Base-by-base conservation (phyloP, 768 basidiomycete species). In the Leccinum fibrillosum region DNA sequence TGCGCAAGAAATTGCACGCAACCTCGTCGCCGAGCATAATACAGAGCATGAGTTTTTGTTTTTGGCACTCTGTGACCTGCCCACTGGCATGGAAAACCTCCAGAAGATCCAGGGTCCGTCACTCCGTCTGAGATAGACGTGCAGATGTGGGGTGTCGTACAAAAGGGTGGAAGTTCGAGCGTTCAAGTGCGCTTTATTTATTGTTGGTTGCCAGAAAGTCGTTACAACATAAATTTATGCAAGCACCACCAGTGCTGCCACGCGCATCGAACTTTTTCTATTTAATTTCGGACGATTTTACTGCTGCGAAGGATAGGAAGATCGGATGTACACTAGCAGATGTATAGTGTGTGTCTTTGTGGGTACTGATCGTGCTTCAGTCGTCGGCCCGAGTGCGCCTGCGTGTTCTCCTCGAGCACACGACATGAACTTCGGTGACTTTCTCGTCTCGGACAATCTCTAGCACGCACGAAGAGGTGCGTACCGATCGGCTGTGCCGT, bases 391-490 rank as follows among this genome's bases (percentile, higher is more conserved):
- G 39, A 1, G 39, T n/a, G n/a, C 17, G 17, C 37, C 15, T n/a
- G 39, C 17, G 17, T 1, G 19, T 44, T 19, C 26, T 26, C 26
- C 42, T 44, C 42, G 42, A 44, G n/a, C 42, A 44, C 42, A 44
- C 7, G 15, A n/a, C 17, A 39, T 6, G 42, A 19, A 10, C 15
- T 44, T 44, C 15, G n/a, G 19, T 6, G 42, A 44, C 42, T 19
- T 17, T n/a, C 17, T 19, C n/a, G 42, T 44, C n/a, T 42, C n/a
- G 9, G 42, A 44, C 42, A 13, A 23, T 32, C 17, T 21, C 26
- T 26, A 26, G 26, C 2, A 5, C 1, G 19, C 19, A 23, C 54
- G 96, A 99, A 74, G 96, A 98, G 82, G 90, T 72, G 58, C 5
- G 56, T 13, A 32, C 21, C n/a, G 17, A 2, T 35, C 34, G 10